A percentile compares a stretch with the other conserved stretches of the same genome.
Conservation (phyloP, 306 rosid genomes). For the Prosopis cineraria region DNA sequence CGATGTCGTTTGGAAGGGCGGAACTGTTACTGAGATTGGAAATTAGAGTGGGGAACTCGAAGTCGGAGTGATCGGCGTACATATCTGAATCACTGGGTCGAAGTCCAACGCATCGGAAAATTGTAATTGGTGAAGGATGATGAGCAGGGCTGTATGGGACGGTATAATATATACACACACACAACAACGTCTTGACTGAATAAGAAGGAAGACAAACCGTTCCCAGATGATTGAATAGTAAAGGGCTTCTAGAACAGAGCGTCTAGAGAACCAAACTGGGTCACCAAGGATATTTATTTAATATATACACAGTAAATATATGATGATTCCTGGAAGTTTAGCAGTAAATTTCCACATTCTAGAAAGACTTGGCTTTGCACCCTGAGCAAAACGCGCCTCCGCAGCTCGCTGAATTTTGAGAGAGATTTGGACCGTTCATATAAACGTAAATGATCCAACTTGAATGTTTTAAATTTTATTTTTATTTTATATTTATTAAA, state of each 20-base stretch:
- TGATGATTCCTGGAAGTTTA: background rate
- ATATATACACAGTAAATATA: background rate
- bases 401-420: too few relatives aligned
- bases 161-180: background rate
- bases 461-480: too few relatives aligned
- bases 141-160: too few relatives aligned
- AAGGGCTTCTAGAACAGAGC: background rate
- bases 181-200: background rate
- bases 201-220: background rate
- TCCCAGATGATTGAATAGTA: background rate
- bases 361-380: too few relatives aligned
- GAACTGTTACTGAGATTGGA: background rate
- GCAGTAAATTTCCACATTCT: background rate
- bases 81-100: background rate
- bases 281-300: background rate
- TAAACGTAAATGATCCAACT: too few relatives aligned
- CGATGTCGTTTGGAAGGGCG: conserved; percentile 24
- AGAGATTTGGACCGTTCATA: too few relatives aligned
- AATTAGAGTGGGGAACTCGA: conserved; percentile 33
- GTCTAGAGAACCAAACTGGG: background rate
- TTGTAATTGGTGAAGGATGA: background rate
- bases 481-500: too few relatives aligned
- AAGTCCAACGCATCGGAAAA: background rate
- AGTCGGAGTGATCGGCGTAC: conserved; percentile 15
- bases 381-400: too few relatives aligned